Evolutionary conservation across 257 asterid genomes (phyloP).

Genomic region (Parsonsia alboflavescens): DNA sequence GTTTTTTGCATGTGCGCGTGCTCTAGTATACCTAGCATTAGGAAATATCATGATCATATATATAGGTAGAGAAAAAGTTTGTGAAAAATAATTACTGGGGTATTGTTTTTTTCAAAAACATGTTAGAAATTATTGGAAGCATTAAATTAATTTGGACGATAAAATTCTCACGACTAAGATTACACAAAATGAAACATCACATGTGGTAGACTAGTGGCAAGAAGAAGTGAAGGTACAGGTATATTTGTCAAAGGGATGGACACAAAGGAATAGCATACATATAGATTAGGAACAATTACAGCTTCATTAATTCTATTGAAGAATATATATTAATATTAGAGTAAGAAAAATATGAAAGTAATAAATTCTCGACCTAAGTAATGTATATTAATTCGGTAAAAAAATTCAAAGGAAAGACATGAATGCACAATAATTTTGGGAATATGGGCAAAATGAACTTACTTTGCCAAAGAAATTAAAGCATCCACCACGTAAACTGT

Average conservation of each 20-base stretch:
- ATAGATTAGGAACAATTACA: too few relatives aligned
- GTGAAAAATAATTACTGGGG: not conserved
- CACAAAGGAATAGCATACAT: not conserved
- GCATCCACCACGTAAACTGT: slow-evolving; percentile 41
- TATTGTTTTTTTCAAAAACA: not conserved
- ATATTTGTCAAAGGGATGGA: not conserved
- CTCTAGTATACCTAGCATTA: not conserved
- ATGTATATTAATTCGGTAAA: not conserved
- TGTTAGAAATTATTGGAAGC: not conserved
- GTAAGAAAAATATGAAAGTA: not conserved
- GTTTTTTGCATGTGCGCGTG: too few relatives aligned
- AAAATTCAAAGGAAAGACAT: not conserved
- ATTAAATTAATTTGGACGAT: not conserved
- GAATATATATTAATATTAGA: too few relatives aligned
- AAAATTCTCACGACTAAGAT: not conserved
- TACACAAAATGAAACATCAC: not conserved
- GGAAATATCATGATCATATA: not conserved
- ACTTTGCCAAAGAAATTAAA: slow-evolving; percentile 49
- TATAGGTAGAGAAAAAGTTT: not conserved
- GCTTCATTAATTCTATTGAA: too few relatives aligned
- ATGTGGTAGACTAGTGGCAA: not conserved
- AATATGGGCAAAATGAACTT: slow-evolving; percentile 4
- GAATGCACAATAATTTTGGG: not conserved
- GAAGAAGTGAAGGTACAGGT: not conserved
- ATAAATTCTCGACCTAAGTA: not conserved